phyloP scores from a whole-genome alignment of 2,329 filamentous ascomycete species.

The Paecilomyces sp. region DNA sequence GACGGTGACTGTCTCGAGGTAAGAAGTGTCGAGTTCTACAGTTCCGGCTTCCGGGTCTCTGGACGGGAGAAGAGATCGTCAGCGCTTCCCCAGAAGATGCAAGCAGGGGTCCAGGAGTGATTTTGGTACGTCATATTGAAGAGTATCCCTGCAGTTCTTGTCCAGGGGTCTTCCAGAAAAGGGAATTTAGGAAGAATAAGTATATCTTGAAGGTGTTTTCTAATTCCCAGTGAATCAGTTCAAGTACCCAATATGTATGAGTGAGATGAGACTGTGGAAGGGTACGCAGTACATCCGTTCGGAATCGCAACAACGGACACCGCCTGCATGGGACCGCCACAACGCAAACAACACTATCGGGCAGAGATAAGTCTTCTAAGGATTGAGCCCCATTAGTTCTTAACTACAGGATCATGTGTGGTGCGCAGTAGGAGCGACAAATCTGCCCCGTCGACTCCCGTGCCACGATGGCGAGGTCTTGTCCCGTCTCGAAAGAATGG shows the following conservation, averaged over 20 bases:
- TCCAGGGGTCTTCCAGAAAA: background rate
- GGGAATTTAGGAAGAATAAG: background rate
- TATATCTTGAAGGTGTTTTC: background rate
- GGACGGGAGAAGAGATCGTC: constrained; percentile 12
- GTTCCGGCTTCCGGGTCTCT: constrained; percentile 42
- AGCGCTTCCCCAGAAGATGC: constrained; percentile 12
- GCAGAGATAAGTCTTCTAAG: constrained; percentile 14
- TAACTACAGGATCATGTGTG: constrained; percentile 1
- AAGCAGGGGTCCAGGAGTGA: constrained; percentile 5
- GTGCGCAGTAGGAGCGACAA: background rate
- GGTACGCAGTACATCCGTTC: background rate
- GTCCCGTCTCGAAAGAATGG: constrained; percentile 7
- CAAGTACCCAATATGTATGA: background rate
- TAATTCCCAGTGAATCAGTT: background rate
- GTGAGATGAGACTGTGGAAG: background rate
- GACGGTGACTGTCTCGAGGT: constrained; percentile 53
- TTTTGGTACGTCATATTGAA: constrained; percentile 21
- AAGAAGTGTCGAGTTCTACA: constrained; percentile 48
- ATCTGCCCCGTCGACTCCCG: constrained; percentile 4
- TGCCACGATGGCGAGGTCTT: constrained; percentile 8
- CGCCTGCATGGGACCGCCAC: background rate
- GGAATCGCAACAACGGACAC: background rate
- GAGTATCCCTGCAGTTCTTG: background rate
- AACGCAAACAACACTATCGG: constrained; percentile 7
- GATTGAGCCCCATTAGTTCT: constrained; percentile 13